These are phyloP conservation scores for Trypanosoma vivax DNA, from an alignment of 208 protist genomes.

Conservation along the genomic window DNA sequence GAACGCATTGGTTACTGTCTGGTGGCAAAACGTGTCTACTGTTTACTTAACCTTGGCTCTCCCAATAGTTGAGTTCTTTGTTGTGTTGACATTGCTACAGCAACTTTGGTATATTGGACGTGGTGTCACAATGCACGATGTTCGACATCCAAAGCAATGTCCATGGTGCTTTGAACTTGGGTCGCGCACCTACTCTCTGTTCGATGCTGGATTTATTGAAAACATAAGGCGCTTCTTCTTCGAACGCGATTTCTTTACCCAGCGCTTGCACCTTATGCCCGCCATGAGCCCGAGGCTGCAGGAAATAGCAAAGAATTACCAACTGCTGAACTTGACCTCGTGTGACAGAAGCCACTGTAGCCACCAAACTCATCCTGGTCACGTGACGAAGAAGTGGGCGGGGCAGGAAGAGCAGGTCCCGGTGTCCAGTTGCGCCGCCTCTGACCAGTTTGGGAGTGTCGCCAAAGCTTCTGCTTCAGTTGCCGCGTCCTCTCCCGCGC, in stretches of 20 bases:
- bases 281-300: constrained; percentile 46
- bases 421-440: no score
- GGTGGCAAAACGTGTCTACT: constrained; percentile 29
- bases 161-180: constrained; percentile 67
- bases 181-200: constrained; percentile 52
- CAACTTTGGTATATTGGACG: constrained; percentile 44
- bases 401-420: no score
- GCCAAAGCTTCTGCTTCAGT: neutral
- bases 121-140: constrained; percentile 71
- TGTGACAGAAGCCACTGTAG: constrained; percentile 11
- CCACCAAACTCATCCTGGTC: constrained; percentile 12
- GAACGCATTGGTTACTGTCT: neutral
- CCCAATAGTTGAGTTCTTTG: constrained; percentile 35
- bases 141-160: constrained; percentile 34
- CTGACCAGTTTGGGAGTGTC: no score
- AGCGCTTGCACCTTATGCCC: constrained; percentile 38
- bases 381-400: constrained; percentile 2
- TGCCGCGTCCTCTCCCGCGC: neutral
- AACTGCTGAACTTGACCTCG: constrained; percentile 22
- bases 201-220: constrained; percentile 32
- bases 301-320: constrained; percentile 31
- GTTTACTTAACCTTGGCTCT: constrained; percentile 51
- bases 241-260: constrained; percentile 22
- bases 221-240: constrained; percentile 57
- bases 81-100: constrained; percentile 18